These are phyloP conservation scores for Penicillium nucicola DNA, from an alignment of 495 filamentous ascomycete genomes.

Conservation along the genomic window DNA sequence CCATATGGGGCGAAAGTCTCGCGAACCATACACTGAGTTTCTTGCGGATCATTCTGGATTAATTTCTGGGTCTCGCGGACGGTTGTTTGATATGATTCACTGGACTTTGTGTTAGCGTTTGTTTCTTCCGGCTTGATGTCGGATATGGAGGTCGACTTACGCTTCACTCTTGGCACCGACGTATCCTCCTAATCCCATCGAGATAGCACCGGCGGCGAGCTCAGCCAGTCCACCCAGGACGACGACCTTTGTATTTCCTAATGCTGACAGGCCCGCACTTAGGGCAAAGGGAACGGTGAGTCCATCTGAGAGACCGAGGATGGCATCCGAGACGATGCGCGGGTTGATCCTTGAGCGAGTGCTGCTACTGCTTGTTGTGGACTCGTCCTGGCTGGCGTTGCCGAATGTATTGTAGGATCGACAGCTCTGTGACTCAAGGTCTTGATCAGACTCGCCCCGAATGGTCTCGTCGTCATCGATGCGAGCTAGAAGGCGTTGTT, in stretches of 20 bases:
- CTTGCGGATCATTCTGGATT: constrained; percentile 35
- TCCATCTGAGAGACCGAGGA: constrained; percentile 58
- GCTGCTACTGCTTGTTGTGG: constrained; percentile 27
- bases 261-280: constrained; percentile 51
- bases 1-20: constrained; percentile 51
- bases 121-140: background rate
- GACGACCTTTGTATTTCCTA: constrained; percentile 52
- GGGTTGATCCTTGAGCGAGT: constrained; percentile 43
- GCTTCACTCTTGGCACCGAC: constrained; percentile 69
- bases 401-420: constrained; percentile 43
- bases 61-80: constrained; percentile 41
- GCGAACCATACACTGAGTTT: constrained; percentile 41
- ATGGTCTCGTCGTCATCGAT: constrained; percentile 30
- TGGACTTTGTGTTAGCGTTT: constrained; percentile 12
- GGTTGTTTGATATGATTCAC: constrained; percentile 48
- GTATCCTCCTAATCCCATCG: constrained; percentile 55
- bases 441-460: constrained; percentile 25
- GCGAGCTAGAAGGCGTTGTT: constrained; percentile 36
- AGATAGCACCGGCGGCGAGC: constrained; percentile 53
- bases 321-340: constrained; percentile 55
- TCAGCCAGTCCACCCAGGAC: constrained; percentile 55
- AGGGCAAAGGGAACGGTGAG: constrained; percentile 57
- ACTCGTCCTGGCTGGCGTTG: constrained; percentile 19
- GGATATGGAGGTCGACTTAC: constrained; percentile 37
- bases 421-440: constrained; percentile 34